These are phyloP conservation scores for Cytospora piceicola DNA, from an alignment of 2,329 filamentous ascomycete genomes.

Conservation along the genomic window DNA sequence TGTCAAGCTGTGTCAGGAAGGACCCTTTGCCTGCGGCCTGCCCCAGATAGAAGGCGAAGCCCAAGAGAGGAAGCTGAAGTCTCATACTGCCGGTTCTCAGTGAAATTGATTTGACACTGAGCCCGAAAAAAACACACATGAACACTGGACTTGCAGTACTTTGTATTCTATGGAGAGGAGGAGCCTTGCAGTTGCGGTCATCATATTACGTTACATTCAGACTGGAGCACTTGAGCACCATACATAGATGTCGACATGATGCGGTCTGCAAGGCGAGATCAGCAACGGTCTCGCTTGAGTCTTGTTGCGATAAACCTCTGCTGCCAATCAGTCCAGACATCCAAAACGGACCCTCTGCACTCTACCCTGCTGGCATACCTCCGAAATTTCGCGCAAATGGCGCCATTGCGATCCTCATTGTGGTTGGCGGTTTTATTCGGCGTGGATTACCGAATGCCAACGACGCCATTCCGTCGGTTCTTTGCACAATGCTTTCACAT, in stretches of 20 bases:
- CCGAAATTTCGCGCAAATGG: slow-evolving; percentile 17
- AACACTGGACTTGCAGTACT: neutral
- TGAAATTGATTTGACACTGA: neutral
- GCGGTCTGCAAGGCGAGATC: neutral
- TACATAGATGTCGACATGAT: slow-evolving; percentile 7
- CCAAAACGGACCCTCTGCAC: slow-evolving; percentile 15
- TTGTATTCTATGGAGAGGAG: no score
- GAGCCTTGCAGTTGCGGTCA: neutral
- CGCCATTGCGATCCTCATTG: slow-evolving; percentile 14
- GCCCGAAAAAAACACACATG: no score
- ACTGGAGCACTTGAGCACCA: no score
- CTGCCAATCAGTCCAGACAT: neutral
- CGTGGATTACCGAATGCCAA: slow-evolving; percentile 6
- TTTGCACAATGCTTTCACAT: slow-evolving; percentile 15
- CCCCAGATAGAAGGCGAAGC: slow-evolving; percentile 7
- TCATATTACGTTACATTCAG: neutral
- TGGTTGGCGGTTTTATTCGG: slow-evolving; percentile 15
- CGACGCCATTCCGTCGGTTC: slow-evolving; percentile 9
- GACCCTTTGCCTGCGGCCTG: slow-evolving; percentile 26
- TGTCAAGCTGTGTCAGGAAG: slow-evolving; percentile 37
- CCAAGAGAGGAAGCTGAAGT: neutral
- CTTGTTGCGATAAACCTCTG: neutral
- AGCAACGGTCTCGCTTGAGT: neutral
- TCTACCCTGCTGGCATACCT: neutral
- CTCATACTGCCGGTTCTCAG: slow-evolving; percentile 4